Evolutionary conservation across 768 basidiomycete genomes (phyloP).

Genomic region (Hebeloma cylindrosporum): DNA sequence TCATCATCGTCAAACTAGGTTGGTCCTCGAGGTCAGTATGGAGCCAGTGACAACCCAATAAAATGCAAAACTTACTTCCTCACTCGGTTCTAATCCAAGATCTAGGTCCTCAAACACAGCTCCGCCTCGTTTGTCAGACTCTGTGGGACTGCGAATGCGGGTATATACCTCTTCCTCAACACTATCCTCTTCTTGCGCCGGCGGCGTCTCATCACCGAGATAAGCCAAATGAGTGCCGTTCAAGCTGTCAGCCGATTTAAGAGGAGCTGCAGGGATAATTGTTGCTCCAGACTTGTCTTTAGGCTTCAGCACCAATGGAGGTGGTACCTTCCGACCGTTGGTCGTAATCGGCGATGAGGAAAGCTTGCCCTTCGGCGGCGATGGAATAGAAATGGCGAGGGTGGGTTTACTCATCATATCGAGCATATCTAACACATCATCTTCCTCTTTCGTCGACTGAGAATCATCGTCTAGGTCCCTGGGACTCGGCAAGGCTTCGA

Average conservation of each 20-base stretch:
- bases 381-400: slow-evolving; percentile 39
- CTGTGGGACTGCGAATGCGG: slow-evolving; percentile 34
- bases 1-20: slow-evolving; percentile 66
- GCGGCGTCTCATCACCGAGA: slow-evolving; percentile 31
- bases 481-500: slow-evolving; percentile 27
- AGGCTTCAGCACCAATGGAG: slow-evolving; percentile 55
- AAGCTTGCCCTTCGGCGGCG: slow-evolving; percentile 33
- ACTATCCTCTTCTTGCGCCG: slow-evolving; percentile 15
- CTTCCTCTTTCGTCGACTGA: slow-evolving; percentile 37
- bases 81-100: slow-evolving; percentile 46
- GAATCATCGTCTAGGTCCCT: slow-evolving; percentile 26
- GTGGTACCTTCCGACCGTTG: slow-evolving; percentile 48
- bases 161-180: slow-evolving; percentile 28
- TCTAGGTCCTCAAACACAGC: slow-evolving; percentile 53
- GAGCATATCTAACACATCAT: slow-evolving; percentile 40
- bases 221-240: slow-evolving; percentile 52
- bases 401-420: slow-evolving; percentile 36
- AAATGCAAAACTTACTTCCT: slow-evolving; percentile 36
- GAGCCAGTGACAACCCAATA: neutral
- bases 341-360: slow-evolving; percentile 32
- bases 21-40: slow-evolving; percentile 20
- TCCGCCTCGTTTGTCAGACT: slow-evolving; percentile 47
- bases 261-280: slow-evolving; percentile 34
- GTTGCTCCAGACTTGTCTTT: slow-evolving; percentile 31
- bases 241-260: slow-evolving; percentile 35